Evolutionary conservation across 805 yeast genomes (phyloP), one percentile per base, ranked within the genome.

Genomic region (Candida coquimbonensis): DNA sequence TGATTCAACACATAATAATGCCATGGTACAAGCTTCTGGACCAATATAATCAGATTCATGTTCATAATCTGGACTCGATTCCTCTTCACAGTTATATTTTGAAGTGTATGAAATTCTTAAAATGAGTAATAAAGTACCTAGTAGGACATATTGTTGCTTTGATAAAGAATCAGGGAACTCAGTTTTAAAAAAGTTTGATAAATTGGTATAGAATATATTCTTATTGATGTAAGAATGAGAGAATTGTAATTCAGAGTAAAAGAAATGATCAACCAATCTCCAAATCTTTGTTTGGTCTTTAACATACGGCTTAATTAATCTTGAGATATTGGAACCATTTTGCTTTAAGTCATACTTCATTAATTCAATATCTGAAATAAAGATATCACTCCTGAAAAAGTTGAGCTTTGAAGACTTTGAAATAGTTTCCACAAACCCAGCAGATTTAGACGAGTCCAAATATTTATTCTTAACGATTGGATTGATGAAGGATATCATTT

Each of bases 261-360:
- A 46, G 13, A 46, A 46, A 36, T 46, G 49, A 17, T 46, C 29
- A n/a, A 46, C 45, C 3, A 42, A 36, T n/a, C 35, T 42, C 43
- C 42, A 42, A 2, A 46, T 17, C 21, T 17, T 24, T 2, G 36
- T n/a, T 19, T 31, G 37, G 27, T 39, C 24, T 16, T 25, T 39
- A 12, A 46, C 9, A 16, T 26, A 46, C 8, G 17, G 32, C 14
- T 17, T 39, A 7, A 46, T 36, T 3, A 42, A 7, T 16, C 35
- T 29, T 11, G 27, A 9, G 3, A 39, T 5, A 2, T 36, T 13
- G 14, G 25, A 17, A 9, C 31, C 27, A 3, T 36, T 25, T n/a
- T 34, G 13, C 11, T 16, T 24, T 5, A 46, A 12, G 12, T 31
- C 21, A 11, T 46, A n/a, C 25, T 46, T 46, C 38, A 42, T 39